Evolutionary conservation across 176 grass and related monocot species (phyloP), one percentile per base, ranked within the genome.

Genomic region (Zizania latifolia): DNA sequence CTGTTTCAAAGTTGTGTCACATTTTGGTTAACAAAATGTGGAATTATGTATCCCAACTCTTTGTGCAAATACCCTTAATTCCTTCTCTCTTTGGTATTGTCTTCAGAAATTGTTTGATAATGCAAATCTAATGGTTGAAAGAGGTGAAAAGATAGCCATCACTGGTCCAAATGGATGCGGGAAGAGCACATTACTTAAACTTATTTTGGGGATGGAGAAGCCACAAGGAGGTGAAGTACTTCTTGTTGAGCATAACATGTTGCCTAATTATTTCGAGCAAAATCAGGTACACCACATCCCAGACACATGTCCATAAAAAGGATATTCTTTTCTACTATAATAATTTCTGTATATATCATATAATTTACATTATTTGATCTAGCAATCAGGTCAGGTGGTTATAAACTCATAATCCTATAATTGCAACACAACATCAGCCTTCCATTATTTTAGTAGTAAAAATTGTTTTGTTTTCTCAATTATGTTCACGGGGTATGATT

Each of bases 181-280:
- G 29, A 97, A 97, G 73, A 91, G 90, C 45, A 91, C 94, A 70
- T 22, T 97, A 30, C 80, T 93, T 67, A 93, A 91, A 84, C 81
- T 97, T 84, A 82, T 90, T 82, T 77, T 89, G 64, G 88, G 88
- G 34, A 83, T 91, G 81, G 90, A 91, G 83, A 97, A 93, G 56
- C 88, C 94, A 80, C 83, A 67, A 48, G 81, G 57, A 23, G 94
- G 94, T 32, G 90, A 93, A 82, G 81, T 93, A 51, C 58, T 91
- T 61, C 90, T 93, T 77, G 94, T 90, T 17, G 94, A 97, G 53
- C 82, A 97, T 72, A 97, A 97, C 81, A 86, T 97, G 59, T 82
- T 90, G 56, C 94, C 94, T 3, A 97, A 97, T 84, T 97, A 93
- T 73, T 97, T 93, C 5, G 94, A 97, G 91, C 94, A 97, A 71